Percentiles rank a stretch among this genome's conserved stretches.
Evolutionary conservation across 208 protist species (phyloP).

Genomic region (Trypanosoma scelopori): DNA sequence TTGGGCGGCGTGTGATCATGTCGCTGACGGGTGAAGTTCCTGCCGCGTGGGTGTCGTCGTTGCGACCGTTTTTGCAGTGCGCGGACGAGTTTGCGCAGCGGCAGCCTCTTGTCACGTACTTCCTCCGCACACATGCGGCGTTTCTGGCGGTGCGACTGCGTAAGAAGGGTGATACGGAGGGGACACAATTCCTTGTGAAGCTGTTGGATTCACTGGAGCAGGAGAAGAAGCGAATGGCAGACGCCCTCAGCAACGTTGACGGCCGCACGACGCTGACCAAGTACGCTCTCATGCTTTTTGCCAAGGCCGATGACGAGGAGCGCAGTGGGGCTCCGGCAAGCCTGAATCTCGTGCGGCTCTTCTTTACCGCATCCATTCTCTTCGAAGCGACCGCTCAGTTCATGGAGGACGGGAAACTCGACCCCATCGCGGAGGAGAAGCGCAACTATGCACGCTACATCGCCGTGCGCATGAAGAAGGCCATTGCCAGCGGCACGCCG

Average conservation of each 20-base stretch:
- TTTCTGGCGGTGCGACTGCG: constrained; percentile 54
- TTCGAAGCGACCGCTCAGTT: constrained; percentile 85
- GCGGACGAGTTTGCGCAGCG: constrained; percentile 62
- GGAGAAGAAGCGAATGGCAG: constrained; percentile 40
- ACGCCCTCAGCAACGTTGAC: constrained; percentile 37
- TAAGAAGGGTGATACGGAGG: constrained; percentile 47
- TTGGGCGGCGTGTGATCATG: not conserved
- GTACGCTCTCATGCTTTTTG: constrained; percentile 69
- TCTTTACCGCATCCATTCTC: constrained; percentile 66
- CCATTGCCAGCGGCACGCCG: constrained; percentile 40
- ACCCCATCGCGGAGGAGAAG: constrained; percentile 64
- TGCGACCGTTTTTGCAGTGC: constrained; percentile 70
- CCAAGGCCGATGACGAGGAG: constrained; percentile 78
- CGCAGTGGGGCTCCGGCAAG: constrained; percentile 36
- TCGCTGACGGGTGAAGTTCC: constrained; percentile 41
- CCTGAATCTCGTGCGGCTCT: constrained; percentile 58
- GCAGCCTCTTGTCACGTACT: constrained; percentile 71
- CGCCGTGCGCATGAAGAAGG: constrained; percentile 71
- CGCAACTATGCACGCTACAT: constrained; percentile 83
- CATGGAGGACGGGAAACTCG: constrained; percentile 55
- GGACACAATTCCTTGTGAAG: constrained; percentile 47
- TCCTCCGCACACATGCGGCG: constrained; percentile 65
- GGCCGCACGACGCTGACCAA: constrained; percentile 69
- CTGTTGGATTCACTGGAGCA: constrained; percentile 52
- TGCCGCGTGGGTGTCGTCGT: constrained; percentile 33